Evolutionary conservation across 1,139 yeast genomes (phyloP), one percentile per base, ranked within the genome.

Genomic region (Taphrina betulina): DNA sequence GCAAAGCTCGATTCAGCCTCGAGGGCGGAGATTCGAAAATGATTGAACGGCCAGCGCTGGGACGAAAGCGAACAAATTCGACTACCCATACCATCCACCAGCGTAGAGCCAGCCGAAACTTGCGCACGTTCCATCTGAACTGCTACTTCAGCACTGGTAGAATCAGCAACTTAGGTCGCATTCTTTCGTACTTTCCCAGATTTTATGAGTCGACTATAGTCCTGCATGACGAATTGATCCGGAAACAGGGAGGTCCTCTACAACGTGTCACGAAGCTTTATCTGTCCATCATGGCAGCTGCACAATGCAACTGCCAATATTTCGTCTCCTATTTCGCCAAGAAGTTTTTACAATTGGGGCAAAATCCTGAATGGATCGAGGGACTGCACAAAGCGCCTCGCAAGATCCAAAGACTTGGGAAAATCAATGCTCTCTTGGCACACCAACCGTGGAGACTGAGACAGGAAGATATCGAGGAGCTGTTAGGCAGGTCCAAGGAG

Each of bases 261-360:
- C 61, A 40, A 17, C 26, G 53, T 20, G 29, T 42, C 10, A 50
- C 26, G 42, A 55, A 58, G 33, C 41, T 58, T 7, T 59, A 59
- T 35, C 55, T 59, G 12, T 56, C 57, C 23, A 44, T 59, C 40
- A 55, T 59, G 61, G 60, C 61, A 3, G 61, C 60, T 3, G 55
- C 60, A 3, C 60, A 58, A 23, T 24, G 41, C 16, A 42, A 51
- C 1, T 58, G 60, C 31, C 61, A 58, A 19, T 58, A 58, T 28
- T 35, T 46, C 36, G 42, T 58, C n/a, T 56, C 61, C 17, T 44
- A 46, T 31, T 44, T 50, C 20, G 33, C 48, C 10, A 42, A 50
- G 26, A 45, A 51, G 34, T 58, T 55, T 26, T 24, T 56, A 8
- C 48, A 52, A 17, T 35, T 43, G 8, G 60, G 60, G 8, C 56